Conservation (phyloP, 1,139 yeast genomes). For the Candida sp. region DNA sequence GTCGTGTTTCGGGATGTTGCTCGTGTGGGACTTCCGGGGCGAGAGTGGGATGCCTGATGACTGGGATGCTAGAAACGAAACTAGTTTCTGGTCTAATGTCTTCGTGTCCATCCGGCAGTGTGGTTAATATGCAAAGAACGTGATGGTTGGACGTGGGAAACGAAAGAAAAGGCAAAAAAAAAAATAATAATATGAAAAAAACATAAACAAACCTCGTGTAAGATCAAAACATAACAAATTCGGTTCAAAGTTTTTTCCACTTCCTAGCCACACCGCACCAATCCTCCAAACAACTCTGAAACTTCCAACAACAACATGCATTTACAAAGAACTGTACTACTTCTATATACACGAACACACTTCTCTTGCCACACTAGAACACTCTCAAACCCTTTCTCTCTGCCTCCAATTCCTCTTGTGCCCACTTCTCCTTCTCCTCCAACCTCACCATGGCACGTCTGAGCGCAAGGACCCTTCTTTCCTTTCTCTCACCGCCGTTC, state of each 20-base stretch:
- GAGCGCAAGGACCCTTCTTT: conserved; percentile 71
- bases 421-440: conserved; percentile 39
- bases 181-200: too few relatives aligned
- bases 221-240: too few relatives aligned
- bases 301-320: background rate
- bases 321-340: too few relatives aligned
- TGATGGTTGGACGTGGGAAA: background rate
- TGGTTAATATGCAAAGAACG: too few relatives aligned
- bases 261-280: too few relatives aligned
- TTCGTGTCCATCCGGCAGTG: background rate
- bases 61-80: conserved; percentile 13
- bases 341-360: conserved; percentile 3
- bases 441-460: conserved; percentile 63
- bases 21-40: conserved; percentile 13
- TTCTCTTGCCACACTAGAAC: conserved; percentile 18
- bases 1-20: conserved; percentile 13
- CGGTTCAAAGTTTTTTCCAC: too few relatives aligned
- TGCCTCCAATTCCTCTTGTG: conserved; percentile 29
- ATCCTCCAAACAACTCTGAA: too few relatives aligned
- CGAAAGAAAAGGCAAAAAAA: too few relatives aligned
- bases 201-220: too few relatives aligned
- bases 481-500: conserved; percentile 90
- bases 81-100: conserved; percentile 10
- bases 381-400: conserved; percentile 35
- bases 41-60: conserved; percentile 11